Percentiles rank a stretch among this genome's conserved stretches.
These are phyloP conservation scores for Dendrocalamus latiflorus DNA, from an alignment of 202 grass and related monocot genomes.

Conservation along the genomic window DNA sequence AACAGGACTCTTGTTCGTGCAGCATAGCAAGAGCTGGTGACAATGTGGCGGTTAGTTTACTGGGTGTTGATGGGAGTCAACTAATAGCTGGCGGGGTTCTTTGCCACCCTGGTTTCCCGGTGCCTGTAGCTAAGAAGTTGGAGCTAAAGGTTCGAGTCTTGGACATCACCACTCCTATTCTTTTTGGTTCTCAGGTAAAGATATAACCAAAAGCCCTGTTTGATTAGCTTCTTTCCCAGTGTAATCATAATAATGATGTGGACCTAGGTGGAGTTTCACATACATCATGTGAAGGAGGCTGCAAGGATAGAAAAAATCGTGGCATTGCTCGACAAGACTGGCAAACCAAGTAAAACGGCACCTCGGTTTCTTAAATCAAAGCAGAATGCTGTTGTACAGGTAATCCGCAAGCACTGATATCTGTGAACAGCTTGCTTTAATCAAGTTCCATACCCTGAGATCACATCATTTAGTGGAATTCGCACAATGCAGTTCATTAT, in stretches of 20 bases:
- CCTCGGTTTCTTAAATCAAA: slow-evolving; percentile 89
- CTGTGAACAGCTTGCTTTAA: neutral
- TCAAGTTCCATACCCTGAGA: neutral
- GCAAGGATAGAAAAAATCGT: slow-evolving; percentile 71
- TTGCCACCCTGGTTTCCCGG: slow-evolving; percentile 71
- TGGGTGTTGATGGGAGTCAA: slow-evolving; percentile 49
- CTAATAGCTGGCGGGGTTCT: slow-evolving; percentile 77
- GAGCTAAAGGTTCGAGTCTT: slow-evolving; percentile 81
- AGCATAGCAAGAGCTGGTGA: slow-evolving; percentile 72
- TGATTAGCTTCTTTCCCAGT: slow-evolving; percentile 10
- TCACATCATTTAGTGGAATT: neutral
- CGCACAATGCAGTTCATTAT: neutral
- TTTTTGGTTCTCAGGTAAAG: slow-evolving; percentile 77
- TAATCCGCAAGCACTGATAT: slow-evolving; percentile 13
- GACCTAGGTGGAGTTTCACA: slow-evolving; percentile 86
- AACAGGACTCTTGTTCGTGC: slow-evolving; percentile 63
- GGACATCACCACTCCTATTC: slow-evolving; percentile 62
- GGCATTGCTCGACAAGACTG: slow-evolving; percentile 76
- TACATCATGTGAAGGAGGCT: slow-evolving; percentile 92
- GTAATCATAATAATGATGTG: slow-evolving; percentile 20
- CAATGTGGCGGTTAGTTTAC: slow-evolving; percentile 63
- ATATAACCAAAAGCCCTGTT: slow-evolving; percentile 6
- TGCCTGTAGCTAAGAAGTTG: slow-evolving; percentile 50
- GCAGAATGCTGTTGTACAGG: slow-evolving; percentile 80
- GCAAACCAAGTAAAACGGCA: slow-evolving; percentile 61